Evolutionary conservation across 208 protist genomes (phyloP).

Genomic region (Crithidia fasciculata): DNA sequence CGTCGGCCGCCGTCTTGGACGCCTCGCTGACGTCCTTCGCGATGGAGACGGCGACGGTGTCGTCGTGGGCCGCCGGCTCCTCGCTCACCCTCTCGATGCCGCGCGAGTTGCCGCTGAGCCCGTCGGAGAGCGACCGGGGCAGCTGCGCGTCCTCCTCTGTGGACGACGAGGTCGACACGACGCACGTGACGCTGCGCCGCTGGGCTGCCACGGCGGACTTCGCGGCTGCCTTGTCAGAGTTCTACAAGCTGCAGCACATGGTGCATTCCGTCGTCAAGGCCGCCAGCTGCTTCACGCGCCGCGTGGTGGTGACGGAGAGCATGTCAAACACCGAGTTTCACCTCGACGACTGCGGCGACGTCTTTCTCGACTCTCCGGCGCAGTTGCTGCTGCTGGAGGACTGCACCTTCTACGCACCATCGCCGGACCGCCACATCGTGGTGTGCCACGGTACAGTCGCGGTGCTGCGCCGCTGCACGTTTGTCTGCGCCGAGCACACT

Average conservation of each 20-base stretch:
- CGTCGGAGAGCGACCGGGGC: slow-evolving; percentile 29
- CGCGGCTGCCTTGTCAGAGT: slow-evolving; percentile 15
- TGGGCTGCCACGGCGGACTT: slow-evolving; percentile 32
- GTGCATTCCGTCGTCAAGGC: slow-evolving; percentile 5
- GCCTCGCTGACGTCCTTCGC: slow-evolving; percentile 11
- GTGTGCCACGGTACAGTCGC: slow-evolving; percentile 49
- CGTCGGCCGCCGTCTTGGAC: background rate
- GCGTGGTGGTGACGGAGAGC: slow-evolving; percentile 19
- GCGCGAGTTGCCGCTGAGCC: slow-evolving; percentile 21
- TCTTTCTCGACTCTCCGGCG: slow-evolving; percentile 49
- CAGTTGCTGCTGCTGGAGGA: slow-evolving; percentile 52
- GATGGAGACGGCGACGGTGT: slow-evolving; percentile 20
- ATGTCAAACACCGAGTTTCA: slow-evolving; percentile 27
- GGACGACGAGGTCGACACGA: slow-evolving; percentile 27
- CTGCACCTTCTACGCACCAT: slow-evolving; percentile 44
- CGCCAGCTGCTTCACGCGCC: slow-evolving; percentile 12
- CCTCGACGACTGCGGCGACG: slow-evolving; percentile 43
- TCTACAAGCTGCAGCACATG: slow-evolving; percentile 32
- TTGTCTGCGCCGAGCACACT: slow-evolving; percentile 15
- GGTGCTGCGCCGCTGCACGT: slow-evolving; percentile 57
- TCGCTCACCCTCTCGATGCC: slow-evolving; percentile 5
- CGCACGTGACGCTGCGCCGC: slow-evolving; percentile 18
- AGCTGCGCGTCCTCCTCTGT: slow-evolving; percentile 34
- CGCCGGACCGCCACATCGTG: slow-evolving; percentile 42
- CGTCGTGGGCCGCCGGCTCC: background rate